Conservation (phyloP, 345 rosid genomes). For the Toxicodendron radicans region DNA sequence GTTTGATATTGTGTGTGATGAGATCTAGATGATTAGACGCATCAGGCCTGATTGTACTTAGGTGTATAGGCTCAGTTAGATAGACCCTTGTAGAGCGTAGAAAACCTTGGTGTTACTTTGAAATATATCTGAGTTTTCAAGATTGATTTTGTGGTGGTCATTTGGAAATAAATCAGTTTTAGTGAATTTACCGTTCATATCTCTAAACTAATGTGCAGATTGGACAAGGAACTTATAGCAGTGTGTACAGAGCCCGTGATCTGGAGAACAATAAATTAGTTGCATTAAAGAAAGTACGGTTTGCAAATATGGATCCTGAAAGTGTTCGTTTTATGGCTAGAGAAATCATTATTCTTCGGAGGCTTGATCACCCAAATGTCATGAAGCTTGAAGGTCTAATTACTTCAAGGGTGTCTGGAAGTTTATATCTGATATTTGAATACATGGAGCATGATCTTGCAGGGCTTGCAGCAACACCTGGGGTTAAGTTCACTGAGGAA, state of each 20-base stretch:
- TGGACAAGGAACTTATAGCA: conserved; percentile 72
- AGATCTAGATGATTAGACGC: neutral
- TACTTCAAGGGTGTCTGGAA: conserved; percentile 51
- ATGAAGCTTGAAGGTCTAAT: conserved; percentile 66
- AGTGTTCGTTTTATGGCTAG: conserved; percentile 73
- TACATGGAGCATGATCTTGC: conserved; percentile 71
- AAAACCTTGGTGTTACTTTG: neutral
- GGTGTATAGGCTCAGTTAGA: neutral
- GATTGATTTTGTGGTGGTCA: neutral
- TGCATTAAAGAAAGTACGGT: conserved; percentile 61
- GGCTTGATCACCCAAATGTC: conserved; percentile 60
- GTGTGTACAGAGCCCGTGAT: conserved; percentile 61
- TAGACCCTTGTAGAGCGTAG: neutral
- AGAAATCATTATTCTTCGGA: conserved; percentile 54
- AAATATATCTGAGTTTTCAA: neutral
- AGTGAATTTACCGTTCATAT: neutral
- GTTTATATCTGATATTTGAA: conserved; percentile 56
- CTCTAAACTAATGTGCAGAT: conserved; percentile 34
- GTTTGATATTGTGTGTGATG: neutral
- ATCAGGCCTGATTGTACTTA: neutral
- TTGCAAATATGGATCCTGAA: conserved; percentile 68
- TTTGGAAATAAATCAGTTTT: neutral
- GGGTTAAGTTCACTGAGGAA: conserved; percentile 45
- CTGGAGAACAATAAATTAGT: conserved; percentile 54
- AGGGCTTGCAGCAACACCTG: conserved; percentile 48